Base-by-base conservation (phyloP, 768 basidiomycete species). In the Serendipita sp. region DNA sequence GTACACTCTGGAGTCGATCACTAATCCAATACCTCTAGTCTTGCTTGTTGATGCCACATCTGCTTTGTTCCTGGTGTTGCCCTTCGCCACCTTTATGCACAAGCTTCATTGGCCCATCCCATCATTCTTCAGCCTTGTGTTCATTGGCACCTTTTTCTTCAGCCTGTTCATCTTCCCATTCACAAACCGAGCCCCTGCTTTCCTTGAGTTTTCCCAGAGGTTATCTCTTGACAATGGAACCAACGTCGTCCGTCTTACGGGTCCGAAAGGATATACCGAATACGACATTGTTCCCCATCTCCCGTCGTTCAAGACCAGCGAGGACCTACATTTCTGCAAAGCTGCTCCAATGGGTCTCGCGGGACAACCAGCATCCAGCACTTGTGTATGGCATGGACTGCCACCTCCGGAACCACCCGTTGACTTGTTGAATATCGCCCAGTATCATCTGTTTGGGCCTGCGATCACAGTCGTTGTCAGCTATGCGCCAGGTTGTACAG, bases 131-230 rank as follows among this genome's bases (percentile, higher is more conserved):
- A 30, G 28, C 16, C 11, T 60, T n/a, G 56, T 60, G 28, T 60
- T 60, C 56, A 60, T 60, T 18, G 30, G 56, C 28, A 60, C 56
- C 56, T 60, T 60, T 34, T 60, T 60, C 56, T 60, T 60, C 56
- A 60, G 56, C 18, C 56, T 60, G 28, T 60, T 60, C 56, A 60
- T 60, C 18, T 60, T 60, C 56, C 56, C 56, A 8, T 60, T 60
- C 34, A 60, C 56, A 28, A 32, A n/a, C 56, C 37, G 37, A 4
- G 28, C 56, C 18, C 56, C 56, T 34, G 56, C 56, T 8, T 60
- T 28, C 35, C 56, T 60, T 18, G 56, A 60, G 34, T 60, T 60
- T 34, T 28, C 56, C 35, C 56, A 60, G 35, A 28, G 28, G 10
- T n/a, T 60, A 24, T 60, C 56, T 28, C 56, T 60, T 18, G 56